Base-by-base conservation (phyloP, 2,329 filamentous ascomycete genomes). In the Plenodomus tracheiphilus region DNA sequence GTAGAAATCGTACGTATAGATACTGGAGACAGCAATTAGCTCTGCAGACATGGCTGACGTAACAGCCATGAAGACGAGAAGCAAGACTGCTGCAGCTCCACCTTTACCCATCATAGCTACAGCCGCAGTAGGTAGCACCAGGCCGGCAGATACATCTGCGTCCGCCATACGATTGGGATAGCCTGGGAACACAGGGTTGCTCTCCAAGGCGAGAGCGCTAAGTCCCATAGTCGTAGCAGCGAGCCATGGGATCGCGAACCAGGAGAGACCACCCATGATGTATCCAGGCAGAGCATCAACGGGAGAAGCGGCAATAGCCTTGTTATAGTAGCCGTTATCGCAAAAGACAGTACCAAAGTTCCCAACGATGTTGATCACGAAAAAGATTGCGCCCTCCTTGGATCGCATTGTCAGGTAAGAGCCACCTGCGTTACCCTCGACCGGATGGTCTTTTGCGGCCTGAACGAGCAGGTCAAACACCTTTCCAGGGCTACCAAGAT, bases 401-500 rank as follows among this genome's bases (percentile, higher is more conserved):
- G 87, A 91, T 49, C 82, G 79, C 89, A 96, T 94, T 0, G 91
- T 96, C n/a, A 96, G 75, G 59, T 96, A 96, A 66, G 86, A 91
- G 20, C 91, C 91, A 5, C 64, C 69, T 0, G 85, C 81, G 68
- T 96, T 96, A 3, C 91, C 91, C 0, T 81, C 80, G 1, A 96
- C 87, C 0, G 91, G 91, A 55, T 86, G 2, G 74, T 70, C 1
- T 78, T 70, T 0, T 88, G 80, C 0, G 89, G 89, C 79, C 0
- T 86, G 80, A 2, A n/a, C n/a, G n/a, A 96, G 78, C 1, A 87
- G 80, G 59, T 96, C 91, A 62, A 91, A 96, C 1, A 96, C 88
- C 21, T 81, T 84, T 0, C 81, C 75, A 0, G 91, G 90, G 0
- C 86, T 91, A 16, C 91, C 91, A 1, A 95, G 79, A 3, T 82